Conservation (phyloP, 2,329 filamentous ascomycete genomes). For the Ophiostoma angusticollis region DNA sequence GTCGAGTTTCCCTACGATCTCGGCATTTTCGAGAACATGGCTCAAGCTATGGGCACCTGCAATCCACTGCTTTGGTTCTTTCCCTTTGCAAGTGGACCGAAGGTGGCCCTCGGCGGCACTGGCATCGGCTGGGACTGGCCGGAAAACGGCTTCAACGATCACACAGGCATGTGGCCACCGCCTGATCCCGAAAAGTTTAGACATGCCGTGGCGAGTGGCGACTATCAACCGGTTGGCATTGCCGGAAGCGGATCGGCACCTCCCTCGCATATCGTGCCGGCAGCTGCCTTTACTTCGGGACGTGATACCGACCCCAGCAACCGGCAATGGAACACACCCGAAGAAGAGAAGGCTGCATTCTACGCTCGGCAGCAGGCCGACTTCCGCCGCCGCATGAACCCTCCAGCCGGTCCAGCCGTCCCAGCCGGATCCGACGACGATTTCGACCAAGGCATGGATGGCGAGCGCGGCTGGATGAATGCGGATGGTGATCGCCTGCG, state of each 20-base stretch:
- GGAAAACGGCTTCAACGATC: constrained; percentile 65
- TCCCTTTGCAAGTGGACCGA: constrained; percentile 46
- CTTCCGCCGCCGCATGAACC: constrained; percentile 22
- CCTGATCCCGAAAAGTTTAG: constrained; percentile 48
- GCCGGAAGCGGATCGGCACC: too few relatives aligned
- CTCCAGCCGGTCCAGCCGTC: neutral
- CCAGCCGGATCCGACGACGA: constrained; percentile 14
- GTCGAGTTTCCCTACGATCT: constrained; percentile 77
- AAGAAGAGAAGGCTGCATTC: constrained; percentile 38
- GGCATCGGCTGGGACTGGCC: constrained; percentile 49
- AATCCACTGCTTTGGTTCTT: constrained; percentile 58
- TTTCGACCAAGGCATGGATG: constrained; percentile 24
- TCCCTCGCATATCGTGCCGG: too few relatives aligned
- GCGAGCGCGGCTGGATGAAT: constrained; percentile 56
- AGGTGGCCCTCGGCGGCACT: constrained; percentile 22
- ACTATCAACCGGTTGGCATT: too few relatives aligned
- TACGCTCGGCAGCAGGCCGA: constrained; percentile 36
- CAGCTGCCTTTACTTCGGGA: neutral
- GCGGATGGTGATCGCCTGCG: constrained; percentile 59
- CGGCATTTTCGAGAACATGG: constrained; percentile 60
- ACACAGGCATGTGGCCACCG: constrained; percentile 48
- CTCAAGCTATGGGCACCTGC: constrained; percentile 58
- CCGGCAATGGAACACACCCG: constrained; percentile 23
- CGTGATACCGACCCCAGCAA: constrained; percentile 1
- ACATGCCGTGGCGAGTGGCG: constrained; percentile 22